A percentile compares a stretch with the other conserved stretches of the same genome.
phyloP scores from a whole-genome alignment of 1,284 basidiomycete species.

The Kwoniella shivajii region DNA sequence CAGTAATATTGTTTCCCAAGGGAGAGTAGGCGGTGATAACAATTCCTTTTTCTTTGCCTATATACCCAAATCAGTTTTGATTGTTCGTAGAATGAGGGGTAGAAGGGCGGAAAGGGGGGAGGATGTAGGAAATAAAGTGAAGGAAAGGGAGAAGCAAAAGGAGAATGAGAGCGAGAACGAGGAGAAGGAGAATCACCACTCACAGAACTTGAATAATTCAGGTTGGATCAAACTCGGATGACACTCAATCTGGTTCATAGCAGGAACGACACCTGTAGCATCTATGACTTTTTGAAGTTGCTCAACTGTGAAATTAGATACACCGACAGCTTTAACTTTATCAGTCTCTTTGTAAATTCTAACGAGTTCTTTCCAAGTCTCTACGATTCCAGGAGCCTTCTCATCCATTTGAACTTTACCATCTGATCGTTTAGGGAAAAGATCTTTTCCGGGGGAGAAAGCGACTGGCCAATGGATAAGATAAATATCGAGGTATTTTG shows the following conservation, averaged over 20 bases:
- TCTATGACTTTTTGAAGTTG: conserved; percentile 70
- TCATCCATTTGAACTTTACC: conserved; percentile 29
- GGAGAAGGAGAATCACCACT: conserved; percentile 2
- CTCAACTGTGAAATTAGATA: conserved; percentile 76
- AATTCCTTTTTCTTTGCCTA: conserved; percentile 72
- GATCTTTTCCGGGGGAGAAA: conserved; percentile 61
- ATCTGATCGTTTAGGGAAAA: conserved; percentile 20
- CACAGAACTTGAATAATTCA: conserved; percentile 43
- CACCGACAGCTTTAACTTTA: conserved; percentile 55
- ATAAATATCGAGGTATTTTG: conserved; percentile 78
- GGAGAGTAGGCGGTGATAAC: conserved; percentile 82
- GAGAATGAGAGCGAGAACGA: no score
- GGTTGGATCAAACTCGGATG: conserved; percentile 63
- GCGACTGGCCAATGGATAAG: conserved; percentile 87
- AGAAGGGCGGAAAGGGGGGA: no score
- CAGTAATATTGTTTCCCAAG: conserved; percentile 65
- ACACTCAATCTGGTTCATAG: conserved; percentile 79
- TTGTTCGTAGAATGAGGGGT: background rate
- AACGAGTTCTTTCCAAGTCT: conserved; percentile 52
- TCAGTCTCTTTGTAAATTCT: conserved; percentile 45
- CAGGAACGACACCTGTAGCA: conserved; percentile 75
- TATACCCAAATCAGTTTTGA: conserved; percentile 46
- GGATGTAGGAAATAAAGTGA: no score
- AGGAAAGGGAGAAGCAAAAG: no score
- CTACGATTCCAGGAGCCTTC: conserved; percentile 28